Conservation (phyloP, 2,329 filamentous ascomycete species). For the Fusarium anguioides region DNA sequence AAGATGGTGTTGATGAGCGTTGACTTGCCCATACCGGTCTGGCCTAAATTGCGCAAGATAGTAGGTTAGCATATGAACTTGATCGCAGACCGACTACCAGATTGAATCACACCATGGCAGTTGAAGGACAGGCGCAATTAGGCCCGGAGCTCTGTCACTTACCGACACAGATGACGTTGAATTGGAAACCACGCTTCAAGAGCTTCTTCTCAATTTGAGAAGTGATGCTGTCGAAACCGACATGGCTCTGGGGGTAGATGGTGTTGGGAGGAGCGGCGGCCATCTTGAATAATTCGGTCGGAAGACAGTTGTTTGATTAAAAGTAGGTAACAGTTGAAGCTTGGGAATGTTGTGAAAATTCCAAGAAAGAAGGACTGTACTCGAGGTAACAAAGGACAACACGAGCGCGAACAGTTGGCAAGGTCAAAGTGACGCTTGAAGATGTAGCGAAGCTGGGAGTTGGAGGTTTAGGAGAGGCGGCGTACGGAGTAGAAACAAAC, state of each 20-base stretch:
- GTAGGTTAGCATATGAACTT: conserved; percentile 25
- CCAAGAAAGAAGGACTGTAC: conserved; percentile 45
- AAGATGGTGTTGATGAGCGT: conserved; percentile 99
- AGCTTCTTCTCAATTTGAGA: conserved; percentile 99
- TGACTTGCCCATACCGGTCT: conserved; percentile 98
- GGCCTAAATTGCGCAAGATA: conserved; percentile 67
- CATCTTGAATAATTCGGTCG: conserved; percentile 55
- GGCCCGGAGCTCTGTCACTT: conserved; percentile 57
- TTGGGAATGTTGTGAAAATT: conserved; percentile 43
- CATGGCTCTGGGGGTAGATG: conserved; percentile 94
- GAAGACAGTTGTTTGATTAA: conserved; percentile 43
- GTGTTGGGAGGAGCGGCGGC: conserved; percentile 74
- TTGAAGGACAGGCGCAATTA: conserved; percentile 20
- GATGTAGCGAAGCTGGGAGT: conserved; percentile 44
- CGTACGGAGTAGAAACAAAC: conserved; percentile 36
- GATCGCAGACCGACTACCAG: conserved; percentile 5
- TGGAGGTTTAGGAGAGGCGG: conserved; percentile 46
- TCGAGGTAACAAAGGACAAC: conserved; percentile 31
- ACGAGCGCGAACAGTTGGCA: conserved; percentile 38
- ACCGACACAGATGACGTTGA: conserved; percentile 99
- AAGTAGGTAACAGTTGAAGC: conserved; percentile 46
- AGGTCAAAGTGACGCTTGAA: conserved; percentile 42
- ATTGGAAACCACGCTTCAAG: conserved; percentile 99
- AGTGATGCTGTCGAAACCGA: conserved; percentile 99
- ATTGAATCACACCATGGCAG: conserved; percentile 36